These are phyloP conservation scores for Chlamydomonas applanata DNA, from an alignment of 139 green algal species.

Conservation along the genomic window DNA sequence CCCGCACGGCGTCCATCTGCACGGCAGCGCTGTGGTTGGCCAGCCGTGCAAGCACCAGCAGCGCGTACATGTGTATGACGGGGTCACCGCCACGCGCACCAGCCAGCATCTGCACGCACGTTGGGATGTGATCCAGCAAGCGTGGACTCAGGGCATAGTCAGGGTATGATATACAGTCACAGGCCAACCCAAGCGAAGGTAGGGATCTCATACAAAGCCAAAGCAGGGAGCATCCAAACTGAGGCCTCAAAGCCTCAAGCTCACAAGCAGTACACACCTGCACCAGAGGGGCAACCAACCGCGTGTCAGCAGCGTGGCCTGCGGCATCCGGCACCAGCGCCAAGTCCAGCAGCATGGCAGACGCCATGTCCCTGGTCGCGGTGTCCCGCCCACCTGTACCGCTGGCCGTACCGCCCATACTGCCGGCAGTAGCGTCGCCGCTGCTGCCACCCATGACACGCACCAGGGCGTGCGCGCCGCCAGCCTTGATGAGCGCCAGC, in stretches of 20 bases:
- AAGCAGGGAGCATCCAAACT: no score
- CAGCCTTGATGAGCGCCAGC: background rate
- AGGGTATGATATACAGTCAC: no score
- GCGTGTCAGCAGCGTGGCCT: background rate
- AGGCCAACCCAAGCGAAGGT: no score
- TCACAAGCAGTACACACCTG: no score
- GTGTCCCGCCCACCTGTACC: slow-evolving; percentile 4
- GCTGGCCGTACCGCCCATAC: no score
- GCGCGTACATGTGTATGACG: slow-evolving; percentile 26
- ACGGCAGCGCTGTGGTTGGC: slow-evolving; percentile 21
- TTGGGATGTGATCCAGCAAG: no score
- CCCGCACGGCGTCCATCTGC: slow-evolving; percentile 19
- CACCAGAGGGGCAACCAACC: background rate
- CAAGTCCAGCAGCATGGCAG: slow-evolving; percentile 24
- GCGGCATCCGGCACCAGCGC: slow-evolving; percentile 15
- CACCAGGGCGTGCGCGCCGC: slow-evolving; percentile 3
- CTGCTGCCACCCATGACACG: slow-evolving; percentile 1
- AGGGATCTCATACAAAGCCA: no score
- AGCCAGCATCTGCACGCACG: slow-evolving; percentile 12
- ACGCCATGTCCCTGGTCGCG: slow-evolving; percentile 21
- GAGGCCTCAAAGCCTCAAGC: no score
- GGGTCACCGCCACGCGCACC: background rate
- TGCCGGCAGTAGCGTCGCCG: no score
- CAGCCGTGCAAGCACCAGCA: slow-evolving; percentile 34
- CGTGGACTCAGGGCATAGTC: background rate